These are phyloP conservation scores for Yarrowia hollandica DNA, from an alignment of 805 yeast species.

Conservation along the genomic window DNA sequence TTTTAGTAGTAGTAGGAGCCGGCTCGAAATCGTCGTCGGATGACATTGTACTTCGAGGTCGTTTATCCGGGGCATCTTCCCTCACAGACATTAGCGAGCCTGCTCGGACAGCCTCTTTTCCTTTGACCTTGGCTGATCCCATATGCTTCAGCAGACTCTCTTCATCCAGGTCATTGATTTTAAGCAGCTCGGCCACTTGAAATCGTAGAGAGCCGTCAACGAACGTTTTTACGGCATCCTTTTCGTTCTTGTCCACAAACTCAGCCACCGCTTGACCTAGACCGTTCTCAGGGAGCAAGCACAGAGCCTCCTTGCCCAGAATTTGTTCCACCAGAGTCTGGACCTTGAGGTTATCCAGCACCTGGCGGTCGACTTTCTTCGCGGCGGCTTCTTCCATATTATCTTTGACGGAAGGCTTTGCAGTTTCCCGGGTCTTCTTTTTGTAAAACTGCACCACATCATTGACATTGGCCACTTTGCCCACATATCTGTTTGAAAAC, in stretches of 20 bases:
- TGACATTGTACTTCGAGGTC: background rate
- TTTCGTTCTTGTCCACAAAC: slow-evolving; percentile 82
- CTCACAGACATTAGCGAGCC: background rate
- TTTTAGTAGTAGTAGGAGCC: background rate
- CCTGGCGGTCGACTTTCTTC: slow-evolving; percentile 34
- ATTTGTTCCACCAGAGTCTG: slow-evolving; percentile 64
- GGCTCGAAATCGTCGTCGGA: background rate
- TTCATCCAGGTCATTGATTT: slow-evolving; percentile 23
- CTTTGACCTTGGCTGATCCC: background rate
- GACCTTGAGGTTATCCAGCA: slow-evolving; percentile 51
- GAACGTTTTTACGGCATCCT: slow-evolving; percentile 56
- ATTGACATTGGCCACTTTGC: slow-evolving; percentile 85
- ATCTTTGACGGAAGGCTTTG: background rate
- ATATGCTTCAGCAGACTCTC: background rate
- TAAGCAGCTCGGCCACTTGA: slow-evolving; percentile 36
- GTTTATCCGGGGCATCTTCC: background rate
- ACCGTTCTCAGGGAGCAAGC: slow-evolving; percentile 72
- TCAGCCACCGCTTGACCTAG: slow-evolving; percentile 69
- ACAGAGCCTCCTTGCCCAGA: slow-evolving; percentile 61
- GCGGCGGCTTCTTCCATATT: background rate
- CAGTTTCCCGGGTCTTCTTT: slow-evolving; percentile 43
- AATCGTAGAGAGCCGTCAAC: slow-evolving; percentile 41
- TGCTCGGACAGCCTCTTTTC: slow-evolving; percentile 8
- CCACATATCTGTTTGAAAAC: slow-evolving; percentile 87
- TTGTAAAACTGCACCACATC: slow-evolving; percentile 75